These are phyloP conservation scores for Salix exigua DNA, from an alignment of 345 rosid species.

Conservation along the genomic window DNA sequence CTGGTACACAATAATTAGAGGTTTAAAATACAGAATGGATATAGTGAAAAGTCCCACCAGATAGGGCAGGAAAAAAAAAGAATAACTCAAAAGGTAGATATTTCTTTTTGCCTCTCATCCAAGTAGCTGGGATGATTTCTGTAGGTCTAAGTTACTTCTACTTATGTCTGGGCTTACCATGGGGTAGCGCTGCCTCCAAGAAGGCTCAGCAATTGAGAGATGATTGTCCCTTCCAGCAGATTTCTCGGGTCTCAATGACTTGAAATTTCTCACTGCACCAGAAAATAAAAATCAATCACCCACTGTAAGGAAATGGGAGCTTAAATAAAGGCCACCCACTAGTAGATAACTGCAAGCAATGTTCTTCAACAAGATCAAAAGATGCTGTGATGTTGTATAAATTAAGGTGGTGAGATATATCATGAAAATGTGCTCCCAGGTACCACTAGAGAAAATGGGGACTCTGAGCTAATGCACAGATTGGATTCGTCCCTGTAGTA, in stretches of 20 bases:
- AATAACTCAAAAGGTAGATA: background rate
- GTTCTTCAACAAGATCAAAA: background rate
- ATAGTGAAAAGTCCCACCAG: slow-evolving; percentile 12
- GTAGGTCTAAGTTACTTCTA: slow-evolving; percentile 8
- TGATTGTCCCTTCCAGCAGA: slow-evolving; percentile 39
- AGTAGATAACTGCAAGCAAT: background rate
- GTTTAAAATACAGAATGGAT: slow-evolving; percentile 17
- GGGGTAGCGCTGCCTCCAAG: slow-evolving; percentile 49
- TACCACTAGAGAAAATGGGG: background rate
- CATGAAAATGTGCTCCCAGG: background rate
- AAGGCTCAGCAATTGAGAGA: slow-evolving; percentile 40
- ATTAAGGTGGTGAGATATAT: background rate
- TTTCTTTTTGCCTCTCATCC: slow-evolving; percentile 3
- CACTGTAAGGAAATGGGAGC: background rate
- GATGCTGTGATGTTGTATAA: background rate
- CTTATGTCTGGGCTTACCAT: slow-evolving; percentile 40
- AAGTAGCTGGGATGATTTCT: slow-evolving; percentile 13
- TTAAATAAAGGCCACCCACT: background rate
- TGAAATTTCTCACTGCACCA: slow-evolving; percentile 52
- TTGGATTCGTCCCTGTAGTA: no score
- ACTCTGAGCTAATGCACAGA: background rate
- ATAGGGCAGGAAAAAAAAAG: background rate
- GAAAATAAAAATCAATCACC: background rate
- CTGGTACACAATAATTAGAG: slow-evolving; percentile 28
- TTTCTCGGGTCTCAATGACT: slow-evolving; percentile 48